Evolutionary conservation across 352 stramenopile species (phyloP).

Genomic region (Globisporangium spinosum): DNA sequence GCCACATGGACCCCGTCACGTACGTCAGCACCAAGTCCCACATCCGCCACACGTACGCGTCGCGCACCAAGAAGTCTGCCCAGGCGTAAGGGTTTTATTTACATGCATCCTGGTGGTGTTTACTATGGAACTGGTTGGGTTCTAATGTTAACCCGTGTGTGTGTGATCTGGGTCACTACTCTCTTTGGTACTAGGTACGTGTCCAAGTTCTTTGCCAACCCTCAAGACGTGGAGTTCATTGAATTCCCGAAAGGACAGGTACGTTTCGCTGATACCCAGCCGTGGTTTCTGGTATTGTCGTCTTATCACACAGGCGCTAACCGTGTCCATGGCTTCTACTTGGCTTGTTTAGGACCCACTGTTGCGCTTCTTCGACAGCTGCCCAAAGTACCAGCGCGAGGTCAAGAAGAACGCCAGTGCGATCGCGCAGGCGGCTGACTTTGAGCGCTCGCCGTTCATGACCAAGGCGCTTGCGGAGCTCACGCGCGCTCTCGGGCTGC

Average conservation of each 20-base stretch:
- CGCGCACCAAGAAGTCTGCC: constrained; percentile 54
- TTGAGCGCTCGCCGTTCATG: constrained; percentile 33
- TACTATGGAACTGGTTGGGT: neutral
- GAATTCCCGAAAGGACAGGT: constrained; percentile 29
- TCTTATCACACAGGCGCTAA: neutral
- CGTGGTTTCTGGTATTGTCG: neutral
- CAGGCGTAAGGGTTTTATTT: constrained; percentile 30
- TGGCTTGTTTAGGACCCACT: constrained; percentile 33
- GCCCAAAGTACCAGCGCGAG: constrained; percentile 45
- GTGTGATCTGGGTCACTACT: neutral
- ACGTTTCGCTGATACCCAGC: neutral
- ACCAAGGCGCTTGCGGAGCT: constrained; percentile 27
- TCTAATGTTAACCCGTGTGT: too few species aligned
- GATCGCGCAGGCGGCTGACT: constrained; percentile 36
- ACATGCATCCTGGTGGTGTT: neutral
- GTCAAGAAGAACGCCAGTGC: constrained; percentile 55
- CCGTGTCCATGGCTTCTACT: neutral
- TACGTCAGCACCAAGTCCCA: constrained; percentile 41
- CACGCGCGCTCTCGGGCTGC: constrained; percentile 36
- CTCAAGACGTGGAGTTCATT: constrained; percentile 43
- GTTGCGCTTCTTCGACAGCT: constrained; percentile 70
- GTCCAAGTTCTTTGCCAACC: constrained; percentile 55
- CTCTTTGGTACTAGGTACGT: constrained; percentile 36
- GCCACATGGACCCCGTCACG: constrained; percentile 17
- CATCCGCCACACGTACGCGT: constrained; percentile 48